A percentile compares a stretch with the other conserved stretches of the same genome.
These are phyloP conservation scores for Aspergillus sp. DNA, from an alignment of 2,329 filamentous ascomycete species.

Conservation along the genomic window DNA sequence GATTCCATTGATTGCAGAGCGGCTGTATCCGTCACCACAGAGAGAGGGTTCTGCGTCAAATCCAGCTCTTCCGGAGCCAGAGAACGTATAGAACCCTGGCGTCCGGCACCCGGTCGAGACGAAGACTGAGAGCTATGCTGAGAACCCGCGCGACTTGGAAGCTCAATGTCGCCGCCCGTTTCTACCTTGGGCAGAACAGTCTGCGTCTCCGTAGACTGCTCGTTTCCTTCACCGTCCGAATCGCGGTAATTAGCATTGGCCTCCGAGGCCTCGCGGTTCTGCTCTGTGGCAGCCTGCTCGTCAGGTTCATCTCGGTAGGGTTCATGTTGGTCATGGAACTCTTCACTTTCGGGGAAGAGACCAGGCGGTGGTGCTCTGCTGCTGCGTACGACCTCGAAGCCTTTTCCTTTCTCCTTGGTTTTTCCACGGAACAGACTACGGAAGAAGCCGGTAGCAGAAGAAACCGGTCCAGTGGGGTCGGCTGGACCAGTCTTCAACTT, in stretches of 20 bases:
- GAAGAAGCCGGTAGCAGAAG: constrained; percentile 88
- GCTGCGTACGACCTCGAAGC: constrained; percentile 94
- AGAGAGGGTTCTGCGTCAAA: constrained; percentile 17
- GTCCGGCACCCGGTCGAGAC: constrained; percentile 71
- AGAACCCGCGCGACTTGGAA: constrained; percentile 66
- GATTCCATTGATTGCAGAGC: constrained; percentile 13
- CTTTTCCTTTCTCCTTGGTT: constrained; percentile 91
- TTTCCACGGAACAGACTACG: constrained; percentile 77
- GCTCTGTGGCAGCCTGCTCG: constrained; percentile 24
- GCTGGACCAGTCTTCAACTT: constrained; percentile 91
- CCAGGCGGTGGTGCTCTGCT: constrained; percentile 80
- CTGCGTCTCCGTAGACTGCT: constrained; percentile 32
- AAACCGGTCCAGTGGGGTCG: constrained; percentile 88
- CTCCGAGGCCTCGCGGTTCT: constrained; percentile 30
- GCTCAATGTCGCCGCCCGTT: constrained; percentile 60
- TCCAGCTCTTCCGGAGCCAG: constrained; percentile 18
- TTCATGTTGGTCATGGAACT: constrained; percentile 57
- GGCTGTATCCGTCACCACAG: constrained; percentile 24
- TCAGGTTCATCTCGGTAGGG: constrained; percentile 61
- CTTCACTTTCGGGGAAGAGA: constrained; percentile 56
- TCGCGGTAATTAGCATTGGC: constrained; percentile 29
- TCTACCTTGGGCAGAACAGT: constrained; percentile 63
- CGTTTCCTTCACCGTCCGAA: constrained; percentile 25
- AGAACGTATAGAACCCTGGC: constrained; percentile 34
- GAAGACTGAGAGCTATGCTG: constrained; percentile 53